A percentile compares a stretch with the other conserved stretches of the same genome.
Conservation (phyloP, 805 yeast species). For the Suhomyces faveliae region DNA sequence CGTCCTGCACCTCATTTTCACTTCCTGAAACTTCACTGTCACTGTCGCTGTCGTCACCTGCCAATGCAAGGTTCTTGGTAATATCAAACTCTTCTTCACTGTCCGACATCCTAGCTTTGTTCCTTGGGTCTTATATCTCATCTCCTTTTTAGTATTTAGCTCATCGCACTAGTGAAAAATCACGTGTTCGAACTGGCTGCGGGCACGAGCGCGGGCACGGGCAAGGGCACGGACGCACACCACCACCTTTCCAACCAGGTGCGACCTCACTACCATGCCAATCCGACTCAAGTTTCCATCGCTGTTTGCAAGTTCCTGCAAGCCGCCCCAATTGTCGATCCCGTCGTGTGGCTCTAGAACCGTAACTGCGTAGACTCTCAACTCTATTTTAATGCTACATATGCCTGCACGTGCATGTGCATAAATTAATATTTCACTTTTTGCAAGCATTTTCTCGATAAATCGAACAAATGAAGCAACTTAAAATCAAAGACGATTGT, state of each 20-base stretch:
- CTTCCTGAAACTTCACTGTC: slow-evolving; percentile 19
- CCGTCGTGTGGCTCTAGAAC: neutral
- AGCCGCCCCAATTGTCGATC: neutral
- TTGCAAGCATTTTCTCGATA: neutral
- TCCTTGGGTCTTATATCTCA: neutral
- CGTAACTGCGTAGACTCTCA: neutral
- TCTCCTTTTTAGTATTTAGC: neutral
- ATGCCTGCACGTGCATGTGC: neutral
- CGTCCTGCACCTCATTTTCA: slow-evolving; percentile 49
- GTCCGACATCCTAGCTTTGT: slow-evolving; percentile 27
- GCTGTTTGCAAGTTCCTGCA: neutral
- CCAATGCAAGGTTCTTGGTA: slow-evolving; percentile 55
- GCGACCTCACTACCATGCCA: neutral
- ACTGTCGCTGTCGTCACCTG: slow-evolving; percentile 35
- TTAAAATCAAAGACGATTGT: neutral
- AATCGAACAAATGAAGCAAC: neutral
- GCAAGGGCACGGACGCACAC: too few relatives aligned
- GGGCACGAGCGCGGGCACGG: too few relatives aligned
- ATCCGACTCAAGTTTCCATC: neutral
- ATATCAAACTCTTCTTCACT: slow-evolving; percentile 58
- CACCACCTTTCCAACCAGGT: neutral
- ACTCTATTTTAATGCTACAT: neutral
- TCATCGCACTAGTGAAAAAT: slow-evolving; percentile 1
- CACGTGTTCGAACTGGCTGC: neutral
- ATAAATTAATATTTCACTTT: neutral